Base-by-base conservation (phyloP, 2,329 filamentous ascomycete species). In the Eutypa lata region DNA sequence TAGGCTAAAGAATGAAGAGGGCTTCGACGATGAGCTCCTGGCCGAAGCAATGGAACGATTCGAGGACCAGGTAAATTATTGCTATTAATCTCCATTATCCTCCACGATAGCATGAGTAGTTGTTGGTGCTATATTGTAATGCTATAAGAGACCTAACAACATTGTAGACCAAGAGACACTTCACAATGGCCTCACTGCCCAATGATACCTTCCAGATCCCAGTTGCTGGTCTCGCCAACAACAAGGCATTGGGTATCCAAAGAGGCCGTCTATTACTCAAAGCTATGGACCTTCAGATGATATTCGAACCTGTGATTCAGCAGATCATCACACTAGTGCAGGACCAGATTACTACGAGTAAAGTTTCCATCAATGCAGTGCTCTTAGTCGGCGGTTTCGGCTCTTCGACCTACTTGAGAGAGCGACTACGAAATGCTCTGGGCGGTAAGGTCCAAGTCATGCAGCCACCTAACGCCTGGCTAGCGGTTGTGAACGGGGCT, bases 311-410 rank as follows among this genome's bases (percentile, higher is more conserved):
- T 2, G 69, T 77, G 7, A 67, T 79, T 2, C 57, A 71, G 16
- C 68, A 74, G 49, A 73, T 78, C 37, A 70, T 76, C 53, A 64
- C 71, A 26, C 58, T 75, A 6, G 72, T 78, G 45, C 72, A 75
- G 61, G 59, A 74, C 59, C 69, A 80, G 67, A 68, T 78, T 49
- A 58, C 65, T 1, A 65, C 74, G 18, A 68, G 73, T 16, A 63
- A 71, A 2, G 70, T 71, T 2, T 69, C 75, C 3, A 71, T 78
- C 47, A 68, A 72, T 33, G 75, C 74, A 13, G 71, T 79, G 3
- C 65, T 80, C 3, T 68, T 80, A 6, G 76, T 80, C 10, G 77
- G 76, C n/a, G 77, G 77, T 1, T 79, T 79, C 51, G 75, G 77
- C 2, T 69, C 73, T 38, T 77, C 71, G 18, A 67, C 66, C 22